Conservation (phyloP, 495 filamentous ascomycete species). For the Hypoxylon cercidicola region DNA sequence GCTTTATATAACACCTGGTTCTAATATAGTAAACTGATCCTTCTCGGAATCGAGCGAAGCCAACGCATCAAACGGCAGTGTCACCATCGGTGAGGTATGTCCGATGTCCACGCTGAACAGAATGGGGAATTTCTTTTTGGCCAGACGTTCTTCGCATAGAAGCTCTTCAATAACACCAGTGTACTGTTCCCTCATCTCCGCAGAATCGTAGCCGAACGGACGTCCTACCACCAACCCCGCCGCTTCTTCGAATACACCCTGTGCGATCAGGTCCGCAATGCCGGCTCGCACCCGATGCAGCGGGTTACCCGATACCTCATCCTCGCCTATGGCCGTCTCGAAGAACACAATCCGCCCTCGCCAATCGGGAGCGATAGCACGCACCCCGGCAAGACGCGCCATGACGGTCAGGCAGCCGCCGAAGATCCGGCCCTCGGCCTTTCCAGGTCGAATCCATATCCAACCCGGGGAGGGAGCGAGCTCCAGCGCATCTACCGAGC, state of each 20-base stretch:
- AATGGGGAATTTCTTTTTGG: conserved; percentile 39
- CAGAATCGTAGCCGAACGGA: conserved; percentile 41
- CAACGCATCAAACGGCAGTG: conserved; percentile 44
- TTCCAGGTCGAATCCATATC: conserved; percentile 40
- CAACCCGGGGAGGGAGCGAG: conserved; percentile 24
- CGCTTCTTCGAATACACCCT: conserved; percentile 46
- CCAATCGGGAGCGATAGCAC: conserved; percentile 36
- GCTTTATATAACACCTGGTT: conserved; percentile 41
- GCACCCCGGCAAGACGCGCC: conserved; percentile 42
- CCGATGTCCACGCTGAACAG: conserved; percentile 49
- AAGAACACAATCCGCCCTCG: conserved; percentile 45
- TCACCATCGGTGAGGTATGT: conserved; percentile 50
- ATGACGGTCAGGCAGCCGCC: conserved; percentile 47
- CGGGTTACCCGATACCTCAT: conserved; percentile 28
- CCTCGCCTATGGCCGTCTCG: conserved; percentile 45
- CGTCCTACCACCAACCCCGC: conserved; percentile 49
- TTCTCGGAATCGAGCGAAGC: conserved; percentile 43
- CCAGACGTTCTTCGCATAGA: conserved; percentile 34
- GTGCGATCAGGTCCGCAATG: conserved; percentile 48
- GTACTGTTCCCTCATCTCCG: conserved; percentile 33
- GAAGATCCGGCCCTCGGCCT: conserved; percentile 43
- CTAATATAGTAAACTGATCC: conserved; percentile 48
- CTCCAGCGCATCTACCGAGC: conserved; percentile 1
- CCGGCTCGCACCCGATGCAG: conserved; percentile 32
- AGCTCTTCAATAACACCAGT: conserved; percentile 37